These are phyloP conservation scores for Berberis thunbergii DNA, from an alignment of 164 flowering plant species.

Conservation along the genomic window DNA sequence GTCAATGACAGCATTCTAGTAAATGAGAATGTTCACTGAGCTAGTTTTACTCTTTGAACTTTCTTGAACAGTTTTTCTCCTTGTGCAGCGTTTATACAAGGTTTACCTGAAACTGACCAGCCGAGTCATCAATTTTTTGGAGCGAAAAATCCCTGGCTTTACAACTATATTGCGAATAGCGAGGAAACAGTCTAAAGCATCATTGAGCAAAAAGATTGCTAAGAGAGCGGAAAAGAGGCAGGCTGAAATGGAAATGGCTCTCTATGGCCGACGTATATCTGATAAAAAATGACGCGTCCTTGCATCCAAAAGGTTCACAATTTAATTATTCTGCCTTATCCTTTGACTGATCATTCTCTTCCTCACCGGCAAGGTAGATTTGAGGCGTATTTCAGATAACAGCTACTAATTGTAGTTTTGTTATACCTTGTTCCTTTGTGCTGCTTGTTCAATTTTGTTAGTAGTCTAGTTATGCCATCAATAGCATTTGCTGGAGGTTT, in stretches of 20 bases:
- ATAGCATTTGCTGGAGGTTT: no score
- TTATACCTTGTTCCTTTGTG: no score
- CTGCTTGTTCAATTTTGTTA: no score
- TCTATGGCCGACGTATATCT: conserved; percentile 7
- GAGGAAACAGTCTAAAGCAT: conserved; percentile 22
- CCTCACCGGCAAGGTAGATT: no score
- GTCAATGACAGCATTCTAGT: no score
- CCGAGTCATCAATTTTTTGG: conserved; percentile 27
- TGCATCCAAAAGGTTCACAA: no score
- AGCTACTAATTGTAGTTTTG: no score
- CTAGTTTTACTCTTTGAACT: neutral
- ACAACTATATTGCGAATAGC: conserved; percentile 32
- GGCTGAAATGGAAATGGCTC: conserved; percentile 16
- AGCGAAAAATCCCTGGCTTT: conserved; percentile 48
- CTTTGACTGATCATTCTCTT: no score
- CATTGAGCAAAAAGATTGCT: conserved; percentile 16
- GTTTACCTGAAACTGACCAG: conserved; percentile 27
- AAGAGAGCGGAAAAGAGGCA: conserved; percentile 28
- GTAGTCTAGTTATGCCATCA: no score
- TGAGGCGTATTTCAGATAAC: no score
- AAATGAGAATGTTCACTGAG: no score
- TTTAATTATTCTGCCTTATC: no score
- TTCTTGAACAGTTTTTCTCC: neutral
- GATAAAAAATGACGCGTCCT: neutral
- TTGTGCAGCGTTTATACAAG: conserved; percentile 39